Evolutionary conservation across 176 grass and related monocot species (phyloP).

Genomic region (Phoenix roebelenii): DNA sequence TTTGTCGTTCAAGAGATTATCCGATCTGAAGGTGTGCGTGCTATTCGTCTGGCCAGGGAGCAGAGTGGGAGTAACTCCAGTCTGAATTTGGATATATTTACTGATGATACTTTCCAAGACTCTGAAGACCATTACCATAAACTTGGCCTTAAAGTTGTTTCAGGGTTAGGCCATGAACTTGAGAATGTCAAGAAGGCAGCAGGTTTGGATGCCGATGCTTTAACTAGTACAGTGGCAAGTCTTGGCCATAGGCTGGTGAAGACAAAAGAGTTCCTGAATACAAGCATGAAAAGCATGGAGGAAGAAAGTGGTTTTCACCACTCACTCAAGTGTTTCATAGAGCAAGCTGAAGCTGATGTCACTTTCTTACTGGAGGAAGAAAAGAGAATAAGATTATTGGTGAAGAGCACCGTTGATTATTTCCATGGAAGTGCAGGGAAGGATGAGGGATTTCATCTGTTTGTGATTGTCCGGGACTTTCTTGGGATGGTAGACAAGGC

Average conservation of each 20-base stretch:
- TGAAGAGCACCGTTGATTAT: conserved; percentile 49
- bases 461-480: conserved; percentile 71
- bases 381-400: conserved; percentile 58
- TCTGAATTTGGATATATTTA: conserved; percentile 8
- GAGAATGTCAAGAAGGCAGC: conserved; percentile 74
- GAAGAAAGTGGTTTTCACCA: conserved; percentile 69
- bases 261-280: conserved; percentile 71
- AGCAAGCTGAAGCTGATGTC: conserved; percentile 39
- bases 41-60: conserved; percentile 37
- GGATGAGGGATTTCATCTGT: conserved; percentile 75
- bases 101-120: conserved; percentile 22
- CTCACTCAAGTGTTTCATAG: conserved; percentile 43
- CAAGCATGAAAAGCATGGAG: conserved; percentile 45
- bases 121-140: conserved; percentile 51
- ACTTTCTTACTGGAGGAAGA: conserved; percentile 53
- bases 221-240: conserved; percentile 42
- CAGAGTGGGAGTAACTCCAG: conserved; percentile 18
- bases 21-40: conserved; percentile 60
- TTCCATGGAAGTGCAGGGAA: conserved; percentile 70
- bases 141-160: conserved; percentile 61
- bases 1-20: conserved; percentile 81
- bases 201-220: conserved; percentile 51
- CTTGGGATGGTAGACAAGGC: conserved; percentile 66
- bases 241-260: conserved; percentile 50
- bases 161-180: conserved; percentile 54